Percentiles rank a stretch among this genome's conserved stretches.
These are phyloP conservation scores for Papiliotrema laurentii DNA, from an alignment of 1,284 basidiomycete species.

Conservation along the genomic window DNA sequence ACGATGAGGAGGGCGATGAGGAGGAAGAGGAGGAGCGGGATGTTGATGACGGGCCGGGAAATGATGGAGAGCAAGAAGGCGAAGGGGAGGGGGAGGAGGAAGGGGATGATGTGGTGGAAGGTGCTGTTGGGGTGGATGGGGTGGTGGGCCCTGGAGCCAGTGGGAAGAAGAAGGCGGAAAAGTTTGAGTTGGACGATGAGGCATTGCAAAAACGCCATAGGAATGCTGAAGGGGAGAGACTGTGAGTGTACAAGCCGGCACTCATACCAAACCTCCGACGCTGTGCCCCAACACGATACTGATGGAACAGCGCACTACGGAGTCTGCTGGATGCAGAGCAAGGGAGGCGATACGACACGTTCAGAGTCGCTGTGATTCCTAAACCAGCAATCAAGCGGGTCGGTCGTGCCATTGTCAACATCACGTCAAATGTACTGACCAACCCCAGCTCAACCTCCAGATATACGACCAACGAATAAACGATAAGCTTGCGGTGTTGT, in stretches of 20 bases:
- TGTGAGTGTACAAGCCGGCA: no score
- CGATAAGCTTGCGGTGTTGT: conserved; percentile 23
- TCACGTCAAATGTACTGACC: not conserved
- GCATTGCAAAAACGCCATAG: not conserved
- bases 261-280: no score
- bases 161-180: not conserved
- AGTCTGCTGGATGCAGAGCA: conserved; percentile 37
- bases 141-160: no score
- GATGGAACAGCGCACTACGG: conserved; percentile 25
- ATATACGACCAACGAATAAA: conserved; percentile 37
- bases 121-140: no score
- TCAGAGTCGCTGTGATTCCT: conserved; percentile 30
- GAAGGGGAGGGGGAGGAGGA: not conserved
- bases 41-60: conserved; percentile 6
- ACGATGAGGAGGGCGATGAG: conserved; percentile 12
- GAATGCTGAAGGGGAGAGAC: conserved; percentile 5
- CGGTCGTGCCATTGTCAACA: not conserved
- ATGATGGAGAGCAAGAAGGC: conserved; percentile 5
- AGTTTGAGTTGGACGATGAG: not conserved
- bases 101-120: no score
- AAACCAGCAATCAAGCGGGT: conserved; percentile 35
- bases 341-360: conserved; percentile 38
- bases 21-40: conserved; percentile 10
- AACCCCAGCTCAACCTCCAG: conserved; percentile 28
- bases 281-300: not conserved